Evolutionary conservation across 805 yeast genomes (phyloP).

Genomic region (Myxozyma vanderwaltii): DNA sequence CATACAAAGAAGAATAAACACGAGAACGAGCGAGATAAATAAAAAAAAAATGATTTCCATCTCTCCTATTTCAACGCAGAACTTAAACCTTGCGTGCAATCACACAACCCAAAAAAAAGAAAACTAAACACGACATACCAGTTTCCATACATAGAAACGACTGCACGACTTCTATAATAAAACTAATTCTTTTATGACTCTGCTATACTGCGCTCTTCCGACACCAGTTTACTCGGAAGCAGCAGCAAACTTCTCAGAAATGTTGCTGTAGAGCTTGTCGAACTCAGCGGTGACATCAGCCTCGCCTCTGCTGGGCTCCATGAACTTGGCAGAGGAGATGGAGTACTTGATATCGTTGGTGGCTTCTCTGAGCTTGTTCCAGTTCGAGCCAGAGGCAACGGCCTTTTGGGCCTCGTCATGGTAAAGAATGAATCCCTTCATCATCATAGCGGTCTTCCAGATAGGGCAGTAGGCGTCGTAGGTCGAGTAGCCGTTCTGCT

Average conservation of each 20-base stretch:
- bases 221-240: conserved; percentile 68
- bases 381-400: conserved; percentile 85
- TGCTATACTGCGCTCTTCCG: not conserved
- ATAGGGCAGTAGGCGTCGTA: conserved; percentile 99
- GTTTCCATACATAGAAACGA: not conserved
- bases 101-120: conserved; percentile 9
- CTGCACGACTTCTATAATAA: not conserved
- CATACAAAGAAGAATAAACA: conserved; percentile 4
- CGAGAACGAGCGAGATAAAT: conserved; percentile 1
- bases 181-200: not conserved
- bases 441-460: conserved; percentile 98
- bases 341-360: conserved; percentile 90
- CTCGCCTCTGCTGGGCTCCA: conserved; percentile 92
- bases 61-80: not conserved
- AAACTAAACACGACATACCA: not conserved
- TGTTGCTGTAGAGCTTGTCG: conserved; percentile 68
- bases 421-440: conserved; percentile 89
- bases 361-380: conserved; percentile 89
- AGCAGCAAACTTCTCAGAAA: conserved; percentile 91
- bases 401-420: conserved; percentile 98
- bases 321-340: conserved; percentile 92
- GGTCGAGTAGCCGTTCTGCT: conserved; percentile 98
- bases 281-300: conserved; percentile 74
- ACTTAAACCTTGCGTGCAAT: conserved; percentile 1
- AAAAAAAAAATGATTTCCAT: not conserved